Evolutionary conservation across 1,284 basidiomycete genomes (phyloP).

Genomic region (Phenoliferia sp.): DNA sequence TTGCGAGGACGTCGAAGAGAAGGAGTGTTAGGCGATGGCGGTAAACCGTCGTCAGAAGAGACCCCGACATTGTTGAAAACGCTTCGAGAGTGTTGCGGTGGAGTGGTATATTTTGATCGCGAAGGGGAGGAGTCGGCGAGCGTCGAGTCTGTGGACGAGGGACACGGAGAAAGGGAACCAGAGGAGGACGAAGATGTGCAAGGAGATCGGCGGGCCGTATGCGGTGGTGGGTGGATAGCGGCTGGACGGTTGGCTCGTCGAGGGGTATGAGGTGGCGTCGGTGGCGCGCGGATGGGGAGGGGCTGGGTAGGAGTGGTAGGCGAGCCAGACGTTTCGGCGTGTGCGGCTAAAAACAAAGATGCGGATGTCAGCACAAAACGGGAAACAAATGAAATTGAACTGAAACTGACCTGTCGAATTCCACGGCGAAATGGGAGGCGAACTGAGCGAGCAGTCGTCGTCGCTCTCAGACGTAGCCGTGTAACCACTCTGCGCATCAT

Average conservation of each 20-base stretch:
- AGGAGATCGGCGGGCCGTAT: neutral
- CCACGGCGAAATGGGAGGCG: neutral
- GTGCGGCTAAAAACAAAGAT: neutral
- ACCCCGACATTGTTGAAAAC: conserved; percentile 19
- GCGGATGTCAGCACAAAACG: neutral
- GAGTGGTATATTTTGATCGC: conserved; percentile 17
- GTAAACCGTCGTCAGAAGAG: neutral
- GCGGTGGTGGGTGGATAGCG: neutral
- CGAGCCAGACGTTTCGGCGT: neutral
- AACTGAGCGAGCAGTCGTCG: neutral
- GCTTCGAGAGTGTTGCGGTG: conserved; percentile 9
- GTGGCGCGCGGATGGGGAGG: neutral
- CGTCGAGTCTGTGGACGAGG: conserved; percentile 3
- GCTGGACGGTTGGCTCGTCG: neutral
- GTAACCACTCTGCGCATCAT: neutral
- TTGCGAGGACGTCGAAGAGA: conserved; percentile 13
- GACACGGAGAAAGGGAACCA: neutral
- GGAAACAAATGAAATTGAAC: neutral
- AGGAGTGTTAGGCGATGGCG: conserved; percentile 28
- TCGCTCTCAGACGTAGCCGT: neutral
- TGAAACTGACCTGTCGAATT: neutral
- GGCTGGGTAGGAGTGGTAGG: neutral
- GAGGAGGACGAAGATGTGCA: neutral
- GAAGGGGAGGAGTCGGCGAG: conserved; percentile 7
- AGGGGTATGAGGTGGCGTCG: neutral